A percentile compares a stretch with the other conserved stretches of the same genome.
phyloP scores from a whole-genome alignment of 1,139 yeast species.

The Sugiyamaella grinbergsii region DNA sequence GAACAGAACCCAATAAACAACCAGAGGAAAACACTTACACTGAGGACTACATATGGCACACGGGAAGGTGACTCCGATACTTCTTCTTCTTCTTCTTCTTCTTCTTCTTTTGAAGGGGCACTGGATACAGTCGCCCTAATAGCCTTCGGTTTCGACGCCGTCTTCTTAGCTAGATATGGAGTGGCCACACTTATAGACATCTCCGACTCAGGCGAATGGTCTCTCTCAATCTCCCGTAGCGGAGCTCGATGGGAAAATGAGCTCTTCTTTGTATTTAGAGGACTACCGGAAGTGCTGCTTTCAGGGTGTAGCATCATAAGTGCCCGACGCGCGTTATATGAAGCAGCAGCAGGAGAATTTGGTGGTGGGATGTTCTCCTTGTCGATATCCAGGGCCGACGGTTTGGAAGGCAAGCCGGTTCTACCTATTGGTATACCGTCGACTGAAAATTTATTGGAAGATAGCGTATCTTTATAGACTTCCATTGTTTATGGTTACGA shows the following conservation, averaged over 20 bases:
- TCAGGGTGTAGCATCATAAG: slow-evolving; percentile 18
- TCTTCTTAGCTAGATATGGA: neutral
- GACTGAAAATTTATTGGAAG: neutral
- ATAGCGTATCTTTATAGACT: slow-evolving; percentile 2
- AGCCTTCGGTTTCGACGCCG: neutral
- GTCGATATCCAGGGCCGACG: slow-evolving; percentile 20
- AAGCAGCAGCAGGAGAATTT: slow-evolving; percentile 26
- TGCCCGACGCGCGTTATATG: slow-evolving; percentile 9
- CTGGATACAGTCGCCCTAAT: neutral
- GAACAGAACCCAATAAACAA: too few species aligned
- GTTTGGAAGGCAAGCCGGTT: neutral
- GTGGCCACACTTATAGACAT: neutral
- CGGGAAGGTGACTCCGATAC: neutral
- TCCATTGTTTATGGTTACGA: too few species aligned
- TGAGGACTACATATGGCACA: slow-evolving; percentile 16
- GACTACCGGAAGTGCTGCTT: slow-evolving; percentile 15
- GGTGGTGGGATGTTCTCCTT: slow-evolving; percentile 33
- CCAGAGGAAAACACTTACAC: slow-evolving; percentile 18
- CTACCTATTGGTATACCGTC: neutral
- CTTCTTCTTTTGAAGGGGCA: too few species aligned
- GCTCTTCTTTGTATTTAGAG: slow-evolving; percentile 1
- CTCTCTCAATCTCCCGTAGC: slow-evolving; percentile 8
- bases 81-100: neutral
- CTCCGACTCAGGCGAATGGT: neutral
- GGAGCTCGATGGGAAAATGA: slow-evolving; percentile 5